Percentiles rank a stretch among this genome's conserved stretches.
Evolutionary conservation across 2,329 filamentous ascomycete genomes (phyloP).

Genomic region (Aspergillus pseudonomiae): DNA sequence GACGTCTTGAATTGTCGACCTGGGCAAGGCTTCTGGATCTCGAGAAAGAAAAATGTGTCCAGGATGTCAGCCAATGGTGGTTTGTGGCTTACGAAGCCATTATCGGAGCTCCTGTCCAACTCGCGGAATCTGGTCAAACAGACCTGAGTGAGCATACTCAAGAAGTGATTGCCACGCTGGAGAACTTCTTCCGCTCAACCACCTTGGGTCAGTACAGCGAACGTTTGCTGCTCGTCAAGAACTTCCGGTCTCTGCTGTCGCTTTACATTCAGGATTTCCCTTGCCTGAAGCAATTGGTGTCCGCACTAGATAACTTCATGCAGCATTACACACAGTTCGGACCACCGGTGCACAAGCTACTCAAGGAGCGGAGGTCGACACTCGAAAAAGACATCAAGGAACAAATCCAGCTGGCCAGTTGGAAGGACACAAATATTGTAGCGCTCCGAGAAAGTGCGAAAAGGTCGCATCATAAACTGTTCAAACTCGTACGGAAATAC

Average conservation of each 20-base stretch:
- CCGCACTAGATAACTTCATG: conserved; percentile 76
- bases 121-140: conserved; percentile 61
- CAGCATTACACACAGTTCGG: conserved; percentile 74
- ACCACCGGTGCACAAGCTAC: conserved; percentile 63
- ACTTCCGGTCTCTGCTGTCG: conserved; percentile 65
- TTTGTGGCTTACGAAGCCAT: conserved; percentile 93
- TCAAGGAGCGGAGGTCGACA: conserved; percentile 67
- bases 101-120: conserved; percentile 71
- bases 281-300: conserved; percentile 59
- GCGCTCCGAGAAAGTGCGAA: conserved; percentile 86
- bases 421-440: conserved; percentile 97
- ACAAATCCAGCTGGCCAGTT: conserved; percentile 88
- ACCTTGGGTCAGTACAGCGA: conserved; percentile 78
- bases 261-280: conserved; percentile 64
- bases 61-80: conserved; percentile 89
- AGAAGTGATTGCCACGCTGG: conserved; percentile 73
- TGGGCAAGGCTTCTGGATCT: conserved; percentile 89
- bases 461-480: conserved; percentile 88
- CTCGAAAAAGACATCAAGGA: conserved; percentile 95
- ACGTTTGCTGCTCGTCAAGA: conserved; percentile 69
- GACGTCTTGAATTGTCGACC: conserved; percentile 85
- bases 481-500: conserved; percentile 89
- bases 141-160: conserved; percentile 66
- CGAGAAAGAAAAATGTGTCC: conserved; percentile 73
- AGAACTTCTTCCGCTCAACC: conserved; percentile 76